Conservation (phyloP, 768 basidiomycete species). For the Pleurotus tuoliensis region DNA sequence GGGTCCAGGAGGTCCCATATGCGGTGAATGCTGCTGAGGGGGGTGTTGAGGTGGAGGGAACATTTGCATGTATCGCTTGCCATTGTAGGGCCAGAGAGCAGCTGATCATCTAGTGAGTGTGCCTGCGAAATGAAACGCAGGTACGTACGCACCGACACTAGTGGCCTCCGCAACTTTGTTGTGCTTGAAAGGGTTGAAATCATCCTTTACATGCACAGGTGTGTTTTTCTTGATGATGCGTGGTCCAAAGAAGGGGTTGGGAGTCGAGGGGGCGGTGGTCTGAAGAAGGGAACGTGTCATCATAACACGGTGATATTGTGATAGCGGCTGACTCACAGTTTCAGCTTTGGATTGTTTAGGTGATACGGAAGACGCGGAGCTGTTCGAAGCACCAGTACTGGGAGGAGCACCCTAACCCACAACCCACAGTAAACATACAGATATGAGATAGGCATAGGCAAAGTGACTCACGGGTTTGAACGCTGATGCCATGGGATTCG, state of each 20-base stretch:
- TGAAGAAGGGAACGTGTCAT: neutral
- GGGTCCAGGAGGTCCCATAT: constrained; percentile 63
- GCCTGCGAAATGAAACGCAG: neutral
- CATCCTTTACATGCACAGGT: constrained; percentile 86
- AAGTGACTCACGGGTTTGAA: constrained; percentile 60
- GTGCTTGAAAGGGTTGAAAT: constrained; percentile 96
- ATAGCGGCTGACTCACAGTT: constrained; percentile 30
- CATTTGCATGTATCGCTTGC: constrained; percentile 79
- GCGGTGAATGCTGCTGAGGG: constrained; percentile 61
- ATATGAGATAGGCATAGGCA: constrained; percentile 13
- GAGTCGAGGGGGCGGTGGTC: constrained; percentile 39
- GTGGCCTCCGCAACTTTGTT: constrained; percentile 74
- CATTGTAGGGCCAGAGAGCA: constrained; percentile 83
- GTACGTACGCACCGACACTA: constrained; percentile 58
- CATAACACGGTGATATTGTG: neutral
- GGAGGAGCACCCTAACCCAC: constrained; percentile 5
- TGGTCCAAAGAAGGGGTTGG: constrained; percentile 90
- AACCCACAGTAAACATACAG: constrained; percentile 13
- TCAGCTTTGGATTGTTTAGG: constrained; percentile 61
- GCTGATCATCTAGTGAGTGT: constrained; percentile 33
- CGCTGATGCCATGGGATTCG: constrained; percentile 74
- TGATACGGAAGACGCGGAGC: constrained; percentile 43
- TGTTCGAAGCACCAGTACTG: constrained; percentile 26
- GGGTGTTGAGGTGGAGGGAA: constrained; percentile 62
- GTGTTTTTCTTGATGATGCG: constrained; percentile 70